These are phyloP conservation scores for Entomortierella chlamydospora DNA, from an alignment of 192 early-diverging fungal species.

Conservation along the genomic window DNA sequence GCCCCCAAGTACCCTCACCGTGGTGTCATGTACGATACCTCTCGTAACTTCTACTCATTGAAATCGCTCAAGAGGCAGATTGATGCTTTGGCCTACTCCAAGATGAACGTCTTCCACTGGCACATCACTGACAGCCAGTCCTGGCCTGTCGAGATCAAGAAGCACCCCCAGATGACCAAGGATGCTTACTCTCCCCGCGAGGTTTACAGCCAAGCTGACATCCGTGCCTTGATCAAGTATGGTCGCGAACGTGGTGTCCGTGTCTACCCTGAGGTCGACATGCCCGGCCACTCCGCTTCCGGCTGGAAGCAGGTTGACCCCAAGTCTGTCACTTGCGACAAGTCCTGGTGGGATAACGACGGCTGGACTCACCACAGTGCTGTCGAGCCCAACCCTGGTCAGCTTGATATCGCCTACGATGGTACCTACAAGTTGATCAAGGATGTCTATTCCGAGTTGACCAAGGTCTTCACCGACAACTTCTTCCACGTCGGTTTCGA, in stretches of 20 bases:
- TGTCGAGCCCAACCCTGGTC: slow-evolving; percentile 85
- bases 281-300: slow-evolving; percentile 80
- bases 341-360: slow-evolving; percentile 71
- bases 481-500: slow-evolving; percentile 85
- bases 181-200: slow-evolving; percentile 74
- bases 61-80: slow-evolving; percentile 66
- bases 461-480: slow-evolving; percentile 66
- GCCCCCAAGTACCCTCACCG: slow-evolving; percentile 73
- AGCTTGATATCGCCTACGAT: slow-evolving; percentile 76
- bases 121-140: slow-evolving; percentile 74
- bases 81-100: slow-evolving; percentile 76
- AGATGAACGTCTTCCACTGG: slow-evolving; percentile 87
- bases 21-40: slow-evolving; percentile 77
- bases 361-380: slow-evolving; percentile 64
- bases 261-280: slow-evolving; percentile 89
- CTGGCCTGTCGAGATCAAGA: slow-evolving; percentile 67
- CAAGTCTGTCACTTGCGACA: slow-evolving; percentile 69
- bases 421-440: slow-evolving; percentile 68
- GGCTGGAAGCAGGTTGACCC: slow-evolving; percentile 64
- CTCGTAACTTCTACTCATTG: slow-evolving; percentile 76
- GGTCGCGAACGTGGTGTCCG: slow-evolving; percentile 81
- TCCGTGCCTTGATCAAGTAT: slow-evolving; percentile 74
- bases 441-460: slow-evolving; percentile 69
- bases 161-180: slow-evolving; percentile 71
- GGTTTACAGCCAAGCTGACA: slow-evolving; percentile 77